Conservation (phyloP, 306 rosid species). For the Potentilla sterilis region DNA sequence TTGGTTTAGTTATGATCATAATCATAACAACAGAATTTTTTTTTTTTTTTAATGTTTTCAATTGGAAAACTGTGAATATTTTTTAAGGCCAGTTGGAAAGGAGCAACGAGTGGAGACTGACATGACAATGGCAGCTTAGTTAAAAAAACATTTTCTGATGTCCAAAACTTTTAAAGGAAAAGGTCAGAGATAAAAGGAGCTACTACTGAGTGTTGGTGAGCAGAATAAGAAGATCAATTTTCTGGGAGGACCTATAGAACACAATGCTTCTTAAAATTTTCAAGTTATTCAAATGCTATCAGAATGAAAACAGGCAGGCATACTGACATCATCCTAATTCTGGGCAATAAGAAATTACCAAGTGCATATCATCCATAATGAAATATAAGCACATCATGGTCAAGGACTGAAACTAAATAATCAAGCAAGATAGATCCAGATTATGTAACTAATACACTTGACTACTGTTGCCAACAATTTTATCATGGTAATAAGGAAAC, state of each 20-base stretch:
- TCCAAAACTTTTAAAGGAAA: slow-evolving; percentile 6
- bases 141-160: neutral
- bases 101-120: neutral
- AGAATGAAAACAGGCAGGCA: neutral
- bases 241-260: neutral
- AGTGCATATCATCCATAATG: neutral
- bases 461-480: neutral
- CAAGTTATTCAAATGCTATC: neutral
- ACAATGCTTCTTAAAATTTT: neutral
- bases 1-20: neutral
- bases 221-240: neutral
- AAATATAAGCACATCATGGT: neutral
- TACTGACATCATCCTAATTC: neutral
- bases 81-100: slow-evolving; percentile 5
- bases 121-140: neutral
- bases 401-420: neutral
- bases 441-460: neutral
- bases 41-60: no score
- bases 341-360: neutral
- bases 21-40: neutral
- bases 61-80: neutral
- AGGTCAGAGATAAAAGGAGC: neutral
- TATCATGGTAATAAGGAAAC: neutral
- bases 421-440: neutral
- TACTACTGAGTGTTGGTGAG: neutral